Percentiles rank a stretch among this genome's conserved stretches.
phyloP scores from a whole-genome alignment of 2,329 filamentous ascomycete species.

The Zasmidium citrigriseum region DNA sequence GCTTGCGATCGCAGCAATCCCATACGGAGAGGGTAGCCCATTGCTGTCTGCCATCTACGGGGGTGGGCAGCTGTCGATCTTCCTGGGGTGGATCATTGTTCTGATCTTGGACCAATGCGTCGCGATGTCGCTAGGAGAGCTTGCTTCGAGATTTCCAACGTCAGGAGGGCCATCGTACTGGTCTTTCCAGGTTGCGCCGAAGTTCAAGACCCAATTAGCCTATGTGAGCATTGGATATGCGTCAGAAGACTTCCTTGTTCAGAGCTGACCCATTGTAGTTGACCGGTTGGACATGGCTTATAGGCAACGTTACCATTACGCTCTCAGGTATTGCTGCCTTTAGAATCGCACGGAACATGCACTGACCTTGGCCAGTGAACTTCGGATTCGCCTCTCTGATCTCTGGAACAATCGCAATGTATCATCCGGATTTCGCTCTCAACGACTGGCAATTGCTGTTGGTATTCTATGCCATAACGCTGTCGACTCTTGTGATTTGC shows the following conservation, averaged over 20 bases:
- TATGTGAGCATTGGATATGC: conserved; percentile 44
- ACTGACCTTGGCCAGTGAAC: conserved; percentile 70
- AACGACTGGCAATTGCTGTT: conserved; percentile 68
- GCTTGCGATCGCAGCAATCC: conserved; percentile 62
- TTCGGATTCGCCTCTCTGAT: conserved; percentile 64
- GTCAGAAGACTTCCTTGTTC: not conserved
- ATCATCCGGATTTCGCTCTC: conserved; percentile 54
- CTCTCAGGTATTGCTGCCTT: conserved; percentile 72
- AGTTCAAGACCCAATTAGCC: conserved; percentile 51
- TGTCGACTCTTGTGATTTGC: conserved; percentile 66
- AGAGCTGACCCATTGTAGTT: conserved; percentile 39
- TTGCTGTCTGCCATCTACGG: conserved; percentile 54
- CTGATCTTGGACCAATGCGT: conserved; percentile 70
- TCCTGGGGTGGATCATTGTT: conserved; percentile 71
- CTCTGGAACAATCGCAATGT: conserved; percentile 51
- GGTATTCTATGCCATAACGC: conserved; percentile 69
- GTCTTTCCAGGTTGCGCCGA: conserved; percentile 66
- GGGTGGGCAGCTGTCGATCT: conserved; percentile 68
- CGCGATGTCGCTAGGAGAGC: conserved; percentile 69
- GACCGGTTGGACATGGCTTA: conserved; percentile 72
- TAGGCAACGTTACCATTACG: conserved; percentile 79
- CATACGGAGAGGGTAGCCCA: conserved; percentile 60
- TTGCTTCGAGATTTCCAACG: conserved; percentile 74
- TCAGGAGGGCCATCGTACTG: conserved; percentile 77
- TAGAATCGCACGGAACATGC: no score